A percentile compares a stretch with the other conserved stretches of the same genome.
Evolutionary conservation across 2,329 filamentous ascomycete genomes (phyloP).

Genomic region (Lasiodiplodia hormozganensis): DNA sequence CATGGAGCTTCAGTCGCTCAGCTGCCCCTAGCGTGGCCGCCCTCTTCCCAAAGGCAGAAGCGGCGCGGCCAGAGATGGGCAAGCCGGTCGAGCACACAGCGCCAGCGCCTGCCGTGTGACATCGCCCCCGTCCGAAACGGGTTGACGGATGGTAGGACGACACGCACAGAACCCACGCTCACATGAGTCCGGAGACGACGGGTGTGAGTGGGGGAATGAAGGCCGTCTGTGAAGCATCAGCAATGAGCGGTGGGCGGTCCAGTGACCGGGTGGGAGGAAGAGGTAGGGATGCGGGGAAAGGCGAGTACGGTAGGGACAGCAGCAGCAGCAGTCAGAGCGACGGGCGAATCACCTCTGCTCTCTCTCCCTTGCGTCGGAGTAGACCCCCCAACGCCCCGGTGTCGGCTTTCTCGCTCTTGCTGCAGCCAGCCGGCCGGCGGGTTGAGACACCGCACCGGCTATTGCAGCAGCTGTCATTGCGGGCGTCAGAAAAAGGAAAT

Average conservation of each 20-base stretch:
- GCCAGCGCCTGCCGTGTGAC: slow-evolving; percentile 12
- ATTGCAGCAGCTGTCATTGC: background rate
- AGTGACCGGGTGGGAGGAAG: background rate
- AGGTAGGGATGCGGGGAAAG: background rate
- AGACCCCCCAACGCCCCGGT: slow-evolving; percentile 2
- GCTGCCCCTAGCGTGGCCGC: background rate
- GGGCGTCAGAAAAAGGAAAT: background rate
- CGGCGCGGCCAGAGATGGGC: background rate
- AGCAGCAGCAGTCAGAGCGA: background rate
- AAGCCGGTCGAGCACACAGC: background rate
- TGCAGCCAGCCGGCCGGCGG: background rate
- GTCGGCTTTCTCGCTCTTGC: background rate
- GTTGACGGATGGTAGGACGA: slow-evolving; percentile 13
- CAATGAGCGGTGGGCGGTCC: background rate
- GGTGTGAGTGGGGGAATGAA: background rate
- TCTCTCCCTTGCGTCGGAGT: slow-evolving; percentile 7
- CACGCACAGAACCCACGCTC: slow-evolving; percentile 1
- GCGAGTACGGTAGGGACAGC: background rate
- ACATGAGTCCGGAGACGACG: slow-evolving; percentile 8
- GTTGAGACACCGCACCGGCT: background rate
- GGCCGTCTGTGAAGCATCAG: background rate
- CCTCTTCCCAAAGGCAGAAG: background rate
- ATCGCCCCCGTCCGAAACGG: slow-evolving; percentile 5
- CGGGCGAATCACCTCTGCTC: background rate
- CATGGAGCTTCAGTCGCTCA: background rate